Percentiles rank a stretch among this genome's conserved stretches.
Evolutionary conservation across 371 early-diverging fungal genomes (phyloP).

Genomic region (Mortierella sp.): DNA sequence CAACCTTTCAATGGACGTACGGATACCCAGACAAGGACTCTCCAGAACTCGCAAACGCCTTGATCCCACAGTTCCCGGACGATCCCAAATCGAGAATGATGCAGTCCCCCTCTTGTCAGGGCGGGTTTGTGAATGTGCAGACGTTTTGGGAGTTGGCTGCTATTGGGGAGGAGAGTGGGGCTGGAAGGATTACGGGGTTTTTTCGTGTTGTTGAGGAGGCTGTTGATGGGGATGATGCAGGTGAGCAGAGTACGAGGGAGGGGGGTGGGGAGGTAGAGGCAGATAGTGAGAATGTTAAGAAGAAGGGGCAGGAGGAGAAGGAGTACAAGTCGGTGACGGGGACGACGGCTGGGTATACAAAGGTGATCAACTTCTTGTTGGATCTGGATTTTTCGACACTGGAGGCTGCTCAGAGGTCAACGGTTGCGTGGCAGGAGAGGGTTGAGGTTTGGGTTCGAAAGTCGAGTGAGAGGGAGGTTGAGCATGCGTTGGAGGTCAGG

Average conservation of each 20-base stretch:
- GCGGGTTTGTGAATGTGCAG: conserved; percentile 62
- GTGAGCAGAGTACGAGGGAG: neutral
- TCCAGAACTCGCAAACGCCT: conserved; percentile 59
- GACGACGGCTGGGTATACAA: conserved; percentile 30
- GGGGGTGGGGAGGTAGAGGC: neutral
- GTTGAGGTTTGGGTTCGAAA: conserved; percentile 22
- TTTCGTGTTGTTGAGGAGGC: conserved; percentile 58
- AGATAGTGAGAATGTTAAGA: neutral
- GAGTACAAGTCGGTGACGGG: conserved; percentile 13
- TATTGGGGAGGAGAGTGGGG: conserved; percentile 83
- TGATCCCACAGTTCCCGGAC: conserved; percentile 84
- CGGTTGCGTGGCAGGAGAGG: conserved; percentile 26
- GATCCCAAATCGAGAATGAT: conserved; percentile 81
- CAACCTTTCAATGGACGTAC: conserved; percentile 24
- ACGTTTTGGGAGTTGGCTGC: conserved; percentile 78
- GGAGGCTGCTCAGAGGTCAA: conserved; percentile 22
- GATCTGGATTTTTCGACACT: conserved; percentile 33
- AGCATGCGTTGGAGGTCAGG: neutral
- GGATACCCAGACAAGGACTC: conserved; percentile 66
- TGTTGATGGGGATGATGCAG: neutral
- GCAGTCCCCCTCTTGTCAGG: conserved; percentile 36
- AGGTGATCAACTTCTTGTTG: conserved; percentile 39
- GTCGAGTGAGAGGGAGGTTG: neutral
- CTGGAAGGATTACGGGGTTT: conserved; percentile 78
- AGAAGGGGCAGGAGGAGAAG: neutral